Percentiles rank a stretch among this genome's conserved stretches.
Evolutionary conservation across 2,329 filamentous ascomycete genomes (phyloP).

Genomic region (Fusarium albidum): DNA sequence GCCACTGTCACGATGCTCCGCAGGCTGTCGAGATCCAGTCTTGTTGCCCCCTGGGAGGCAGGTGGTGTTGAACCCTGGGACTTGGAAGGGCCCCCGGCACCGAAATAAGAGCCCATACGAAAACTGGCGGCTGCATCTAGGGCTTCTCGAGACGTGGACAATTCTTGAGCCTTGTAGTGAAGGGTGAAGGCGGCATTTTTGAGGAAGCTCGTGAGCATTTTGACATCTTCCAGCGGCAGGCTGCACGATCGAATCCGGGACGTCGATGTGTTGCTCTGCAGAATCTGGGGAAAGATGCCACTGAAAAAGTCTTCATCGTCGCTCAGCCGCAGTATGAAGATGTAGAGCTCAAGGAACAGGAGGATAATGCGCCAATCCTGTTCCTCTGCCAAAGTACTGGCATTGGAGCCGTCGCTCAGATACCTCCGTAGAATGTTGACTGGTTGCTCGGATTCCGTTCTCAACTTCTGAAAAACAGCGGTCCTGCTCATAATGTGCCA

Average conservation of each 20-base stretch:
- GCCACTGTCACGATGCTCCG: constrained; percentile 82
- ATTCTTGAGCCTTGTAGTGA: constrained; percentile 81
- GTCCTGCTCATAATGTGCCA: constrained; percentile 71
- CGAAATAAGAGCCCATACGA: constrained; percentile 44
- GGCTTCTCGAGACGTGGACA: constrained; percentile 45
- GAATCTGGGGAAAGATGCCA: constrained; percentile 53
- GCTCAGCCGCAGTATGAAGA: constrained; percentile 89
- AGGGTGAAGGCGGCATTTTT: constrained; percentile 91
- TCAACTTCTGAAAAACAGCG: constrained; percentile 46
- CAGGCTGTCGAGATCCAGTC: constrained; percentile 77
- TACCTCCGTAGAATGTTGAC: constrained; percentile 44
- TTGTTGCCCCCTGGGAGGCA: constrained; percentile 28
- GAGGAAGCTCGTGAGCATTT: constrained; percentile 79
- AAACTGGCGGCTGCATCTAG: constrained; percentile 33
- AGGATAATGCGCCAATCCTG: constrained; percentile 87
- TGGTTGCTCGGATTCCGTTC: constrained; percentile 41
- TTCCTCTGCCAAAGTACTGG: constrained; percentile 40
- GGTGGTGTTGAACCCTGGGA: background rate
- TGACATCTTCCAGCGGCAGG: constrained; percentile 75
- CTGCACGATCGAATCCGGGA: constrained; percentile 69
- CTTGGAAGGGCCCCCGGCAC: constrained; percentile 11
- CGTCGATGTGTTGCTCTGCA: constrained; percentile 50
- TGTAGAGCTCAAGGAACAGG: constrained; percentile 93
- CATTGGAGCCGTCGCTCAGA: constrained; percentile 40
- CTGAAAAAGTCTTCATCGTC: constrained; percentile 96